Conservation (phyloP, 169 alveolate species). For the Plasmodium vivax region DNA sequence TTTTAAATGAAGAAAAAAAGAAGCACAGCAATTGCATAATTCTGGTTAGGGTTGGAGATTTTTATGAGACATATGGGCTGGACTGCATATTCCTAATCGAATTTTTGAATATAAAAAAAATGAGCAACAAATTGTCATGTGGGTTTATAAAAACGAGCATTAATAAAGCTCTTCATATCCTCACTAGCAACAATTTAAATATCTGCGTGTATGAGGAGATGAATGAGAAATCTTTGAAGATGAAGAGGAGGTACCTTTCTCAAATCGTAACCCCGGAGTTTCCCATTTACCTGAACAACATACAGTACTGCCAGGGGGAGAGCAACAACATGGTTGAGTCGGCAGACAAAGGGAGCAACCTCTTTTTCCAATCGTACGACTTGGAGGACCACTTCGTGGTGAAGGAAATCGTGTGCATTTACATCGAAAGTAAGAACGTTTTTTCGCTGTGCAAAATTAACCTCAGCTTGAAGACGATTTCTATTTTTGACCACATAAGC, state of each 20-base stretch:
- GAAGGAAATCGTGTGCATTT: slow-evolving; percentile 72
- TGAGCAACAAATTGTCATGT: slow-evolving; percentile 74
- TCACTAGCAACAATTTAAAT: slow-evolving; percentile 70
- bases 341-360: background rate
- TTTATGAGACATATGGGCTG: slow-evolving; percentile 81
- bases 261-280: slow-evolving; percentile 77
- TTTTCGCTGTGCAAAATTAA: slow-evolving; percentile 70
- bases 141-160: slow-evolving; percentile 73
- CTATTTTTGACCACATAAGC: slow-evolving; percentile 62
- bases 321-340: background rate
- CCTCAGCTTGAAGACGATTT: slow-evolving; percentile 56
- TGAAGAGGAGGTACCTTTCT: slow-evolving; percentile 71
- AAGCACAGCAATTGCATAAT: slow-evolving; percentile 77
- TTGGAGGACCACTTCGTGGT: slow-evolving; percentile 37
- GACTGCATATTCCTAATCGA: slow-evolving; percentile 82
- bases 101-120: slow-evolving; percentile 70
- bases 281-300: slow-evolving; percentile 74
- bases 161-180: slow-evolving; percentile 54
- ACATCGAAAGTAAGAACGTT: slow-evolving; percentile 56
- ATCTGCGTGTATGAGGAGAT: slow-evolving; percentile 74
- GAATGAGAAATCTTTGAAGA: slow-evolving; percentile 62
- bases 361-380: slow-evolving; percentile 29
- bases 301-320: slow-evolving; percentile 48
- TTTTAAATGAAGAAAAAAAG: slow-evolving; percentile 76
- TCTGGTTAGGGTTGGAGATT: slow-evolving; percentile 74